Conservation (phyloP, 768 basidiomycete genomes). For the Pisolithus microcarpus region DNA sequence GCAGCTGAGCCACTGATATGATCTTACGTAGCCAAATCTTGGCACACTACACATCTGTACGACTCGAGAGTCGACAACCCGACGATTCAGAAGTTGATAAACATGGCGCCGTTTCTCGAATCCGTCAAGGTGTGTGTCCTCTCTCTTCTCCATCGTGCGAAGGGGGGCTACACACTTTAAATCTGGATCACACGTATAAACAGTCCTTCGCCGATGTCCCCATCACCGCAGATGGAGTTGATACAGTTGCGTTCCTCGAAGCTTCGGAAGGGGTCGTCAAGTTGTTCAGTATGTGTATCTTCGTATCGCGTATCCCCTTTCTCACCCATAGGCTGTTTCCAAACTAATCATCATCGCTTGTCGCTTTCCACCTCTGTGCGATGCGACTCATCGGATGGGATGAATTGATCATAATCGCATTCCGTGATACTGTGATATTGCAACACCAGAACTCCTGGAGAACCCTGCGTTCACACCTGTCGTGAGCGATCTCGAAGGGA, state of each 20-base stretch:
- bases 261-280: constrained; percentile 84
- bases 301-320: too few relatives aligned
- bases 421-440: not conserved
- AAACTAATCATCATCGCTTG: not conserved
- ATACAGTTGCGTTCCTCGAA: constrained; percentile 82
- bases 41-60: too few relatives aligned
- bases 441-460: constrained; percentile 16
- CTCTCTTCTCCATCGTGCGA: too few relatives aligned
- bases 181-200: too few relatives aligned
- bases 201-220: constrained; percentile 94
- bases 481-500: constrained; percentile 81
- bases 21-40: too few relatives aligned
- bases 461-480: constrained; percentile 69
- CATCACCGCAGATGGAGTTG: constrained; percentile 77
- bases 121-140: too few relatives aligned
- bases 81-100: too few relatives aligned
- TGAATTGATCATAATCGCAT: not conserved
- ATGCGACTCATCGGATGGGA: constrained; percentile 1
- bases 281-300: constrained; percentile 65
- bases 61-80: too few relatives aligned
- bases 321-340: too few relatives aligned
- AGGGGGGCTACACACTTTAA: too few relatives aligned
- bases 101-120: too few relatives aligned
- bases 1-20: too few relatives aligned
- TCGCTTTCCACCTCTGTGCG: not conserved